These are phyloP conservation scores for Hirschfeldia incana DNA, from an alignment of 345 rosid genomes.

Conservation along the genomic window DNA sequence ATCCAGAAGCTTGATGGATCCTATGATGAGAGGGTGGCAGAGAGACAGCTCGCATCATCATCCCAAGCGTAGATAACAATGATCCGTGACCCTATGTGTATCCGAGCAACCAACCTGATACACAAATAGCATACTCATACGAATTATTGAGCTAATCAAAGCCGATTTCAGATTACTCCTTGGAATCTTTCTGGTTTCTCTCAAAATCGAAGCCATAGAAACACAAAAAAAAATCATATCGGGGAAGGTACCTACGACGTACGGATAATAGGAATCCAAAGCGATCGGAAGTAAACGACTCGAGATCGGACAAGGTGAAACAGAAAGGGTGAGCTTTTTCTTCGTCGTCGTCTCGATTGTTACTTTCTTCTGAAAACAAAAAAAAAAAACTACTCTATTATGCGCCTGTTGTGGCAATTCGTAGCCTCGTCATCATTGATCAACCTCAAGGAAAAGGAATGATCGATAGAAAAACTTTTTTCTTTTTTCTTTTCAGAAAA, in stretches of 20 bases:
- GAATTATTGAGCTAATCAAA: background rate
- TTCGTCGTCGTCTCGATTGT: background rate
- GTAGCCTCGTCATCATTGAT: slow-evolving; percentile 5
- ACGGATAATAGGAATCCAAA: slow-evolving; percentile 13
- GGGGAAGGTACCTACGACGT: background rate
- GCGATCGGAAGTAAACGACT: slow-evolving; percentile 9
- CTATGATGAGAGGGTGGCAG: slow-evolving; percentile 50
- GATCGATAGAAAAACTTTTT: background rate
- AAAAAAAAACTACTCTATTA: background rate
- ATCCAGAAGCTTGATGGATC: slow-evolving; percentile 41
- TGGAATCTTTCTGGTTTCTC: background rate
- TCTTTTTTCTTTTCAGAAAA: no score
- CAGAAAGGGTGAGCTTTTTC: background rate
- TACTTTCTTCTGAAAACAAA: background rate
- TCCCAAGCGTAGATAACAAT: slow-evolving; percentile 26
- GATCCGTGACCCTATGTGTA: slow-evolving; percentile 9
- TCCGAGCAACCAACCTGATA: background rate
- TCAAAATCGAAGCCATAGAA: background rate
- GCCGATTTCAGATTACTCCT: background rate
- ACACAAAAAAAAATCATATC: background rate
- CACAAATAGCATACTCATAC: slow-evolving; percentile 1
- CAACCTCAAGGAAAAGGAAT: background rate
- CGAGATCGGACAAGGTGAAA: slow-evolving; percentile 14
- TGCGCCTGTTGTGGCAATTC: slow-evolving; percentile 22
- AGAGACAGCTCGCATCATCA: slow-evolving; percentile 54